These are phyloP conservation scores for Aspergillus calidoustus DNA, from an alignment of 2,329 filamentous ascomycete species.

Conservation along the genomic window DNA sequence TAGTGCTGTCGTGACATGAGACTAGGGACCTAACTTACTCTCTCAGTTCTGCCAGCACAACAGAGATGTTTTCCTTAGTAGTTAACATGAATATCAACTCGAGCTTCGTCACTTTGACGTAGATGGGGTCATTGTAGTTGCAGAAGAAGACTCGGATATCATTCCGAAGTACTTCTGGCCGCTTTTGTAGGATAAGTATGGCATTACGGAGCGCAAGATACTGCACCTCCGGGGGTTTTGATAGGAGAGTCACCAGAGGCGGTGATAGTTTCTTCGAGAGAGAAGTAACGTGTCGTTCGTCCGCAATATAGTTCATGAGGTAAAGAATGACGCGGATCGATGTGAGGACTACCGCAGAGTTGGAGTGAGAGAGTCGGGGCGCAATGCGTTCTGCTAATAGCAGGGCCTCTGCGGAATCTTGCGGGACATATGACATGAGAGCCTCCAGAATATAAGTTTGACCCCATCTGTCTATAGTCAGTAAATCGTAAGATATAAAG, in stretches of 20 bases:
- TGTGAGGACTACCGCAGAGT: constrained; percentile 93
- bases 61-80: constrained; percentile 90
- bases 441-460: constrained; percentile 98
- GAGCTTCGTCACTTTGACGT: constrained; percentile 98
- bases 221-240: constrained; percentile 97
- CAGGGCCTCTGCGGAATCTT: constrained; percentile 84
- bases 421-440: constrained; percentile 95
- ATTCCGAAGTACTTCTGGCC: constrained; percentile 91
- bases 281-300: constrained; percentile 83
- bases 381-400: constrained; percentile 91
- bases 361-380: constrained; percentile 94
- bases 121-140: constrained; percentile 99
- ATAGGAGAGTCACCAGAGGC: constrained; percentile 89
- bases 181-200: constrained; percentile 86
- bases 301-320: constrained; percentile 97
- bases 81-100: constrained; percentile 99
- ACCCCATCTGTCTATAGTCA: constrained; percentile 72
- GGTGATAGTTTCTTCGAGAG: constrained; percentile 93
- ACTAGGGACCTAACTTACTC: constrained; percentile 61
- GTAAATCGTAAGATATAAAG: background rate
- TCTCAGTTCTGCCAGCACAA: constrained; percentile 89
- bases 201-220: constrained; percentile 94
- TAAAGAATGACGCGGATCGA: constrained; percentile 97
- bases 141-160: constrained; percentile 99
- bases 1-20: background rate